Percentiles rank a stretch among this genome's conserved stretches.
These are phyloP conservation scores for Cucumis hystrix DNA, from an alignment of 306 rosid genomes.

Conservation along the genomic window DNA sequence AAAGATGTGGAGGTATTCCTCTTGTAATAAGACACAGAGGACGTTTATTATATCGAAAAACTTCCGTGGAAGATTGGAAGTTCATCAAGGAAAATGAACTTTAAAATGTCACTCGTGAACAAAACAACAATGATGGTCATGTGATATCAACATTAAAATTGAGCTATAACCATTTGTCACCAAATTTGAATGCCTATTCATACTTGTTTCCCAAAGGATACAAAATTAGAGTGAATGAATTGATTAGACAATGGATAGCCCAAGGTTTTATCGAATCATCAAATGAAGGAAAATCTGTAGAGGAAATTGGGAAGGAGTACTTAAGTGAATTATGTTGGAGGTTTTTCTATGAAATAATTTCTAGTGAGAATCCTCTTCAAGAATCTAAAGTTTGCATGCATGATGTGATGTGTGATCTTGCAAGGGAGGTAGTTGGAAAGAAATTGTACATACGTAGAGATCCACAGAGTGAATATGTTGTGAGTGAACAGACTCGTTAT, in stretches of 20 bases:
- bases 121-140: background rate
- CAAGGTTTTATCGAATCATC: conserved; percentile 16
- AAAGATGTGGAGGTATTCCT: conserved; percentile 38
- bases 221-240: background rate
- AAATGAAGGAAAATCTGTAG: conserved; percentile 10
- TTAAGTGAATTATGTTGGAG: background rate
- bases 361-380: background rate
- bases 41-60: conserved; percentile 15
- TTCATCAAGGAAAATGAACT: conserved; percentile 14
- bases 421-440: conserved; percentile 19
- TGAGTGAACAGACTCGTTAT: background rate
- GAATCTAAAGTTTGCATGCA: conserved; percentile 18
- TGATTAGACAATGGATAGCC: conserved; percentile 20
- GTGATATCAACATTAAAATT: conserved; percentile 9
- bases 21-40: conserved; percentile 25
- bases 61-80: conserved; percentile 7
- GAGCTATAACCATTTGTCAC: conserved; percentile 5
- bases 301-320: conserved; percentile 23
- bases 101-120: conserved; percentile 4
- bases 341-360: too few species aligned
- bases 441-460: conserved; percentile 9
- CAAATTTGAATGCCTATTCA: conserved; percentile 17
- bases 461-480: background rate
- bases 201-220: conserved; percentile 16
- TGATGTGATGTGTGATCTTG: conserved; percentile 32